Evolutionary conservation across 2,329 filamentous ascomycete genomes (phyloP), one percentile per base, ranked within the genome.

Genomic region (Cordyceps pruinosa): DNA sequence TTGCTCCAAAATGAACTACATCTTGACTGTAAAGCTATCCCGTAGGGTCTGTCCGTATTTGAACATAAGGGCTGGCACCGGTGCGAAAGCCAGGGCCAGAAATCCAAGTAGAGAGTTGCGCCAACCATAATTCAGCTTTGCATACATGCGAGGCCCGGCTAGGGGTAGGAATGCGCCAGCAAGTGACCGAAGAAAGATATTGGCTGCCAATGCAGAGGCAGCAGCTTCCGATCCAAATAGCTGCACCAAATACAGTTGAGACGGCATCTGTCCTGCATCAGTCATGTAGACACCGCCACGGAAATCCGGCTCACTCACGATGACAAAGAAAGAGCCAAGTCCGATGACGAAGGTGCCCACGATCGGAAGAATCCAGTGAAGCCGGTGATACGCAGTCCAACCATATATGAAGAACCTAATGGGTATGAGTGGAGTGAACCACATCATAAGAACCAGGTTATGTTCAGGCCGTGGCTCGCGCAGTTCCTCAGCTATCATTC

Each of bases 141-240:
- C 59, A 50, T 60, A 63, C 49, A 62, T 49, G 19, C 71, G 67
- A 2, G 72, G 70, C 0, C 81, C 82, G 17, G 81, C 81, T 3
- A 85, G 68, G 1, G 82, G 82, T 19, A 84, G 76, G 0, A 79
- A 69, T 9, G 83, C 84, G 19, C 82, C 86, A 63, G 86, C 84
- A 4, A 76, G 73, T 13, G 76, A 81, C 15, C 86, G 74, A 7
- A 58, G 17, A 2, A 61, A 41, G 0, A 28, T 12, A n/a, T 34
- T 32, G 4, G 35, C 45, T 3, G 34, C 45, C 25, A 42, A n/a
- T 12, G 34, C 53, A 1, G 42, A 48, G 3, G 53, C 53, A 26
- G 52, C 52, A 15, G 34, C 35, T 5, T 49, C 8, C 1, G 26
- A 2, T 4, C 34, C 34, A 32, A 23, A 42, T 3, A 9, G 4